Base-by-base conservation (phyloP, 129 eudicot species). In the Tagetes patula region DNA sequence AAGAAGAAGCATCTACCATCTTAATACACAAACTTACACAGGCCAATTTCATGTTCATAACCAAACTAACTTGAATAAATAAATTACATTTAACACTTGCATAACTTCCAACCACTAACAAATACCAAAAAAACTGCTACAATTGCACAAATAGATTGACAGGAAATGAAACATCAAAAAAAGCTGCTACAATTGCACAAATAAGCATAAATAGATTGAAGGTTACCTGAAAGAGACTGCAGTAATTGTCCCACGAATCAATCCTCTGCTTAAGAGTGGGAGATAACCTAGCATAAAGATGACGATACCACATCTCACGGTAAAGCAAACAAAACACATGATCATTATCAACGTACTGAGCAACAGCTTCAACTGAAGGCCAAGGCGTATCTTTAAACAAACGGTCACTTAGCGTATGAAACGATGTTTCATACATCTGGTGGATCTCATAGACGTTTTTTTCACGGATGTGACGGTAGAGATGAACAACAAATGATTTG, bases 241-340 rank as follows among this genome's bases (percentile, higher is more conserved):
- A 94, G 61, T 94, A 94, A 75, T 94, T 94, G 62, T 90, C 97
- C 96, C 97, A 94, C 0, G 96, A 88, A 69, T 94, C 99, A 14
- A 88, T 86, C 81, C 96, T 65, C 84, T 94, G 97, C 73, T 75
- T 81, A 6, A 90, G 82, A 31, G 96, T 83, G 1, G 97, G 97
- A 8, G 84, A 62, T 5, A 84, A 81, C 63, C 93, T 59, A 4
- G 99, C 99, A 9, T 79, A 94, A 41, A 94, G 75, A 56, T 90
- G 99, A 2, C 97, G 88, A 38, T 79, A 90, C 97, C 97, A 94
- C 97, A 94, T 94, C 87, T 94, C 99, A 2, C 89, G 91, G 65
- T 94, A 94, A n/a, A 94, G 80, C 83, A 90, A 69, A 67, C 99
- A 86, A 67, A 90, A 94, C 3, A 94, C 97, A 37, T 88, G 96